A percentile compares a stretch with the other conserved stretches of the same genome.
These are phyloP conservation scores for Euphrasia arctica DNA, from an alignment of 305 asterid genomes.

Conservation along the genomic window DNA sequence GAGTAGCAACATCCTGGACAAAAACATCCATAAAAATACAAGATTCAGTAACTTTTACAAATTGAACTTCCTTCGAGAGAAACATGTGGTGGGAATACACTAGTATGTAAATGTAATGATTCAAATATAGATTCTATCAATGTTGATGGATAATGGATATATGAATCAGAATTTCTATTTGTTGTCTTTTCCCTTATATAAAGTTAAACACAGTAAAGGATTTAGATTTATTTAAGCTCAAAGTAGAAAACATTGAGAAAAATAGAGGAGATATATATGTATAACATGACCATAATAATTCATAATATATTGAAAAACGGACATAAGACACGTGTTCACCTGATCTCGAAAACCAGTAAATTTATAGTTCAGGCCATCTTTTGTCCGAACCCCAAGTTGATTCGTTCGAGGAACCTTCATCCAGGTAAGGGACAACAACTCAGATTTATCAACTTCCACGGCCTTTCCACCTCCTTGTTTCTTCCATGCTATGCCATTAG, in stretches of 20 bases:
- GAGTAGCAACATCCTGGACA: slow-evolving; percentile 76
- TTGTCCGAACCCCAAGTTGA: slow-evolving; percentile 88
- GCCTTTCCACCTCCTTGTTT: slow-evolving; percentile 96
- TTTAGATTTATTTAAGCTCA: not conserved
- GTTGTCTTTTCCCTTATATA: slow-evolving; percentile 2
- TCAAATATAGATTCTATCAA: not conserved
- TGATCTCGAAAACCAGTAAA: slow-evolving; percentile 94
- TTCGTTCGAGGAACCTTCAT: slow-evolving; percentile 93
- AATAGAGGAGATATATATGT: not conserved
- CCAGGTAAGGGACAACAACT: slow-evolving; percentile 72
- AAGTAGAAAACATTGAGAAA: not conserved
- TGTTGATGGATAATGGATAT: not conserved
- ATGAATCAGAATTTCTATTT: not conserved
- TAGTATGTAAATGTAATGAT: not conserved
- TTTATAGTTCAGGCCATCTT: slow-evolving; percentile 85
- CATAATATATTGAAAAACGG: not conserved
- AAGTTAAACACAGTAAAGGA: slow-evolving; percentile 13
- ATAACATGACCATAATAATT: slow-evolving; percentile 11
- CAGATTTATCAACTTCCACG: slow-evolving; percentile 87
- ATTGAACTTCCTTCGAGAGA: slow-evolving; percentile 16
- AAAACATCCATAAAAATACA: slow-evolving; percentile 25
- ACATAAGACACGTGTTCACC: slow-evolving; percentile 37
- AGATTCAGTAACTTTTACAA: slow-evolving; percentile 6
- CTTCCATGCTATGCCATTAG: slow-evolving; percentile 90
- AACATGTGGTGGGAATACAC: slow-evolving; percentile 11